Evolutionary conservation across 2,329 filamentous ascomycete genomes (phyloP).

Genomic region (Chrysosphaeria jannelii): DNA sequence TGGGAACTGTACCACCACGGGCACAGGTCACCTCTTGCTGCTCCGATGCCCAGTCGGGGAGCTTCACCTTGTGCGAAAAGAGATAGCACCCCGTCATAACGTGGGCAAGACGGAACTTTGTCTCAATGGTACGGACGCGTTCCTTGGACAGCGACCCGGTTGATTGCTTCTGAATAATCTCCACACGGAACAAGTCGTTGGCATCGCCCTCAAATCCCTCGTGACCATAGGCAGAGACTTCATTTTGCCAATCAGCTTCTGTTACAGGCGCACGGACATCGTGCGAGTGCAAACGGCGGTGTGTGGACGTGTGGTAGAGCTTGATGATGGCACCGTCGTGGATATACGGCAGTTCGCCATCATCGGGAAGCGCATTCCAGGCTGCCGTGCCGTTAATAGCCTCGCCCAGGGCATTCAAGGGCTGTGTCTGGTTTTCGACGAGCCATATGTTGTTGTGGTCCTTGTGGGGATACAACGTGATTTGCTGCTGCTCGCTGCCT

Average conservation of each 20-base stretch:
- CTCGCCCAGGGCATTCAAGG: slow-evolving; percentile 43
- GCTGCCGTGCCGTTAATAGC: slow-evolving; percentile 53
- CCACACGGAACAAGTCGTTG: slow-evolving; percentile 82
- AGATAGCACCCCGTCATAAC: slow-evolving; percentile 89
- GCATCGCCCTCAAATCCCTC: slow-evolving; percentile 92
- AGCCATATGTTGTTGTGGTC: slow-evolving; percentile 94
- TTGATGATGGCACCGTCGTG: slow-evolving; percentile 54
- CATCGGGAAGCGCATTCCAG: slow-evolving; percentile 45
- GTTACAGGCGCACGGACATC: slow-evolving; percentile 68
- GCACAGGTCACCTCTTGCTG: slow-evolving; percentile 99
- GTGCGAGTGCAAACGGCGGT: slow-evolving; percentile 83
- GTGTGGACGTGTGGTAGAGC: slow-evolving; percentile 57
- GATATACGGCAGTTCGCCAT: slow-evolving; percentile 22
- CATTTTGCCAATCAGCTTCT: slow-evolving; percentile 81
- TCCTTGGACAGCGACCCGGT: slow-evolving; percentile 50
- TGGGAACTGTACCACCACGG: slow-evolving; percentile 66
- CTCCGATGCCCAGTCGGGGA: slow-evolving; percentile 91
- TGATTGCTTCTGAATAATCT: slow-evolving; percentile 79
- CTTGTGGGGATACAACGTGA: slow-evolving; percentile 95
- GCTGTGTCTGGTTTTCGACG: slow-evolving; percentile 87
- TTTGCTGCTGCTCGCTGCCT: slow-evolving; percentile 94
- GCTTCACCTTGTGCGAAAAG: slow-evolving; percentile 97
- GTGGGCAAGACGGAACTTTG: slow-evolving; percentile 85
- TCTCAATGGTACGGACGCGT: slow-evolving; percentile 73
- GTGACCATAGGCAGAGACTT: slow-evolving; percentile 89